A percentile compares a stretch with the other conserved stretches of the same genome.
Evolutionary conservation across 2,329 filamentous ascomycete species (phyloP).

Genomic region (Emergomyces orientalis): DNA sequence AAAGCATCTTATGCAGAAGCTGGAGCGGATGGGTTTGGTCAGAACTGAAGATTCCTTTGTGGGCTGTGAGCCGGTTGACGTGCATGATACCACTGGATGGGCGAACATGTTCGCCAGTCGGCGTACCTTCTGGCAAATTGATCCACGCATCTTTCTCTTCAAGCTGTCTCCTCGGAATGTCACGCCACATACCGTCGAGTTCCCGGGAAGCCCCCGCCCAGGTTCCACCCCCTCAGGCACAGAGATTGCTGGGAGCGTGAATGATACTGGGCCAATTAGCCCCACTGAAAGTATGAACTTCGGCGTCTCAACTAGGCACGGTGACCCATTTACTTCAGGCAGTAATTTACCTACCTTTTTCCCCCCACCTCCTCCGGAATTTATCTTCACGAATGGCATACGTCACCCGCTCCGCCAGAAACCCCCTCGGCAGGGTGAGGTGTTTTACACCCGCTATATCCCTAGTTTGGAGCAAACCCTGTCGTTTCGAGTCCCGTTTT

Average conservation of each 20-base stretch:
- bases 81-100: conserved; percentile 59
- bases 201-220: conserved; percentile 40
- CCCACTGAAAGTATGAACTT: not conserved
- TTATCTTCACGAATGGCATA: conserved; percentile 65
- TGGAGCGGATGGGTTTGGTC: conserved; percentile 87
- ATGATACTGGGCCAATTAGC: not conserved
- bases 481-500: conserved; percentile 74
- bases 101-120: conserved; percentile 67
- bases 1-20: conserved; percentile 73
- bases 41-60: conserved; percentile 66
- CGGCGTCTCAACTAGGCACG: not conserved
- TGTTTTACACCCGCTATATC: conserved; percentile 82
- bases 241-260: conserved; percentile 9
- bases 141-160: conserved; percentile 79
- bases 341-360: conserved; percentile 88
- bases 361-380: conserved; percentile 72
- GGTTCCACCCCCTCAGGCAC: conserved; percentile 11
- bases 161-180: conserved; percentile 54
- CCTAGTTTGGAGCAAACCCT: conserved; percentile 75
- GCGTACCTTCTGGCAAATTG: conserved; percentile 84
- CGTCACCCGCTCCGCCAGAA: conserved; percentile 83
- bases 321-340: conserved; percentile 66
- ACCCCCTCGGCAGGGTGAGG: conserved; percentile 79
- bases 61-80: conserved; percentile 50
- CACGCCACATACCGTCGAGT: conserved; percentile 38